phyloP scores from a whole-genome alignment of 352 stramenopile genomes.

The Pythium guiyangense region DNA sequence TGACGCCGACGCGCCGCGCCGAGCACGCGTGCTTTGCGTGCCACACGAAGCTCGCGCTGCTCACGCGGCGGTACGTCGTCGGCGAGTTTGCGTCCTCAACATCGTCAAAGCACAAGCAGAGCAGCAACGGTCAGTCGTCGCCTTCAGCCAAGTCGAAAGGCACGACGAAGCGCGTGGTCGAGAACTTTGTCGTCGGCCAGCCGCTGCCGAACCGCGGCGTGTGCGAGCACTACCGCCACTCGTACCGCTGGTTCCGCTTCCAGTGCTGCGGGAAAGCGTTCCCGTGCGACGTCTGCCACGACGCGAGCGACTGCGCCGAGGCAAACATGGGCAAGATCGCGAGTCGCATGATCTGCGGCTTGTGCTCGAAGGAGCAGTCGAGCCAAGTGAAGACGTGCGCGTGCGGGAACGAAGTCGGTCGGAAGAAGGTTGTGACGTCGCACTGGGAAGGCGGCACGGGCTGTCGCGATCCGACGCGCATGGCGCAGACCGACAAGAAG shows the following conservation, averaged over 20 bases:
- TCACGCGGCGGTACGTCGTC: conserved; percentile 54
- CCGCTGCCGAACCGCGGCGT: conserved; percentile 62
- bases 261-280: conserved; percentile 83
- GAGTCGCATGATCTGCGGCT: conserved; percentile 78
- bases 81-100: conserved; percentile 10
- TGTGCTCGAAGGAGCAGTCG: conserved; percentile 81
- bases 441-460: conserved; percentile 80
- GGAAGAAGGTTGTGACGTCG: conserved; percentile 32
- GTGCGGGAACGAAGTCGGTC: conserved; percentile 66
- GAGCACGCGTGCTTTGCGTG: conserved; percentile 73
- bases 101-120: conserved; percentile 11
- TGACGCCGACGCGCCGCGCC: conserved; percentile 43
- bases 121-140: conserved; percentile 6
- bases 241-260: conserved; percentile 79
- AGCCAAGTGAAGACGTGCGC: conserved; percentile 69
- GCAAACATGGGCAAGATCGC: conserved; percentile 75
- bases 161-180: conserved; percentile 28
- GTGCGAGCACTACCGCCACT: conserved; percentile 81
- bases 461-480: conserved; percentile 54
- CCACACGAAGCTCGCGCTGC: conserved; percentile 72
- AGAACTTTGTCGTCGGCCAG: conserved; percentile 63
- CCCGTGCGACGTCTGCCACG: conserved; percentile 79
- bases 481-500: conserved; percentile 64
- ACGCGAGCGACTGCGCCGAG: conserved; percentile 58
- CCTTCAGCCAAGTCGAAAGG: conserved; percentile 21